Percentiles rank a stretch among this genome's conserved stretches.
phyloP scores from a whole-genome alignment of 495 filamentous ascomycete species.

The Hypoxylon subgilvum region DNA sequence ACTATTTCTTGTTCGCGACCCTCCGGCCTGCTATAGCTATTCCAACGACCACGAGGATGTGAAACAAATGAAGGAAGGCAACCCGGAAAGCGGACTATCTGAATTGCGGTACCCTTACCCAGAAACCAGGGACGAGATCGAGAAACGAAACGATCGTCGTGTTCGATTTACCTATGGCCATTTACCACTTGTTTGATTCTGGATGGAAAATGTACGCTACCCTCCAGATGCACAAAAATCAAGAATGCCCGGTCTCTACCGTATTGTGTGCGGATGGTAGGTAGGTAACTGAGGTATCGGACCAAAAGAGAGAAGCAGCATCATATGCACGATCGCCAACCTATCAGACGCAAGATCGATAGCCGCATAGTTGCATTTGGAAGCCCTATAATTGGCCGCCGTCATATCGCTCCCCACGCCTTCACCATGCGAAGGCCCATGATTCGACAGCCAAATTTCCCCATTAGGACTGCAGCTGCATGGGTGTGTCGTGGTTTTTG shows the following conservation, averaged over 20 bases:
- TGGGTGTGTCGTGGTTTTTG: constrained; percentile 32
- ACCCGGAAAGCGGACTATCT: constrained; percentile 20
- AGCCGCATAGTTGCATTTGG: constrained; percentile 42
- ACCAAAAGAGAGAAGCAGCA: constrained; percentile 35
- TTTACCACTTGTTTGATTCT: constrained; percentile 12
- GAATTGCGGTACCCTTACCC: constrained; percentile 12
- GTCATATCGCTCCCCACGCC: constrained; percentile 38
- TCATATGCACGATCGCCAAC: constrained; percentile 38
- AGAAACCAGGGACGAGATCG: constrained; percentile 21
- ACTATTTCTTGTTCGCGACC: constrained; percentile 3
- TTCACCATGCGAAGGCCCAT: constrained; percentile 14
- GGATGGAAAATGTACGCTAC: constrained; percentile 10
- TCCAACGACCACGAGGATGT: too few relatives aligned
- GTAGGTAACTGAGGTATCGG: constrained; percentile 21
- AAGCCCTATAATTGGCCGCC: constrained; percentile 34
- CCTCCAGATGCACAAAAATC: constrained; percentile 14
- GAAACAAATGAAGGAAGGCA: constrained; percentile 14
- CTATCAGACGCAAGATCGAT: constrained; percentile 40
- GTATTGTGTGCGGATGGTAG: constrained; percentile 25
- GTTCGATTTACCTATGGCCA: constrained; percentile 6
- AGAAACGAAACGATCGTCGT: constrained; percentile 16
- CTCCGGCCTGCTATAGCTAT: constrained; percentile 3
- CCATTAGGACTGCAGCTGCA: constrained; percentile 31
- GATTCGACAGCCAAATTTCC: constrained; percentile 28
- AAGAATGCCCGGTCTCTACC: constrained; percentile 8